Percentiles rank a stretch among this genome's conserved stretches.
Conservation (phyloP, 1,139 yeast species). For the Candida sanyaensis region DNA sequence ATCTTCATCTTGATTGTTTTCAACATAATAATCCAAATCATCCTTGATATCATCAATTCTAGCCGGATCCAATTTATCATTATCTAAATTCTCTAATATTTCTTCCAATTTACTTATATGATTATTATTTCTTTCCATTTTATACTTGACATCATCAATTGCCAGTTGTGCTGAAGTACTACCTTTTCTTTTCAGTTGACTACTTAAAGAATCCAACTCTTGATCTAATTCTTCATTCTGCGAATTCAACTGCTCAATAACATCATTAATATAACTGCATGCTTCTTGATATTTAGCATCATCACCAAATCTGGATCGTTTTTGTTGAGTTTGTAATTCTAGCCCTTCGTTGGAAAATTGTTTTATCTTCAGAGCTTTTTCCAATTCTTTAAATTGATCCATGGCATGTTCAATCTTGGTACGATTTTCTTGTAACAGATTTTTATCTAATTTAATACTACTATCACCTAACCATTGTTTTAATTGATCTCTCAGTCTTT, state of each 20-base stretch:
- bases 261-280: constrained; percentile 66
- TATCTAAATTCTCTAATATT: constrained; percentile 75
- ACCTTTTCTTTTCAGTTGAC: constrained; percentile 50
- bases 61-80: constrained; percentile 82
- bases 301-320: constrained; percentile 49
- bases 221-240: constrained; percentile 83
- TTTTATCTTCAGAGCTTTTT: constrained; percentile 91
- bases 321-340: constrained; percentile 57
- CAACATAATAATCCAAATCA: constrained; percentile 91
- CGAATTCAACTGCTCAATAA: constrained; percentile 79
- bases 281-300: constrained; percentile 78
- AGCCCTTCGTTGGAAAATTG: constrained; percentile 95
- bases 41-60: constrained; percentile 80
- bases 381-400: constrained; percentile 96
- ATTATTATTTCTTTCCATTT: constrained; percentile 73
- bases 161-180: constrained; percentile 45
- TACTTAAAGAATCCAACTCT: constrained; percentile 60
- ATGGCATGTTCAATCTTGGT: constrained; percentile 85
- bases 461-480: constrained; percentile 94
- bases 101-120: constrained; percentile 80
- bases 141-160: constrained; percentile 62
- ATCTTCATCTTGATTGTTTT: constrained; percentile 93
- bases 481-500: constrained; percentile 92
- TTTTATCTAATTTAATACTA: constrained; percentile 88
- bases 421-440: constrained; percentile 72